Evolutionary conservation across 2,329 filamentous ascomycete genomes (phyloP), one percentile per base, ranked within the genome.

Genomic region (Penicillium sp.): DNA sequence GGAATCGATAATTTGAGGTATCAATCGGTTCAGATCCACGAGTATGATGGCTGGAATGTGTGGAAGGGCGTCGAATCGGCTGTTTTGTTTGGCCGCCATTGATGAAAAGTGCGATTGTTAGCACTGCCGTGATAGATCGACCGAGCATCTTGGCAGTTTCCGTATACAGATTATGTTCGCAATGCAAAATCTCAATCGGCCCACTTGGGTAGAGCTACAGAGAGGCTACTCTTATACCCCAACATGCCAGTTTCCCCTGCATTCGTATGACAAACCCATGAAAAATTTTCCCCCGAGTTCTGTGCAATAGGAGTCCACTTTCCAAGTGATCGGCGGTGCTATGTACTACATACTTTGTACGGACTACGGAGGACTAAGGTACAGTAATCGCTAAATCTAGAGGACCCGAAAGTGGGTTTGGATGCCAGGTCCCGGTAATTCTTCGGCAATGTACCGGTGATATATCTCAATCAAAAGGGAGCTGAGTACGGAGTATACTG

Each of bases 1-100:
- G 31, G 47, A 71, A 73, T 9, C 68, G 68, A 49, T 66, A 71
- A 6, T 66, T 48, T 12, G 51, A 53, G 4, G 23, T 33, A 48
- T 53, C 42, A 12, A 53, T 29, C 23, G 33, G 31, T 27, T 48
- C 35, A 39, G 42, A 48, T 21, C 12, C 12, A 35, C 3, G 35
- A 15, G 39, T 8, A 25, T 43, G 21, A 5, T 25, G 41, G 21
- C 6, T 43, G 7, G 9, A 17, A 43, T n/a, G 41, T 17, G 21
- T 43, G 15, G 15, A 25, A 43, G 21, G 7, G 17, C 15, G 27
- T 21, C 29, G 44, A 29, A n/a, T 15, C 17, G 23, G 17, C 7
- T n/a, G n/a, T 38, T n/a, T 29, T 47, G 51, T 41, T 17, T 53
- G 1, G 31, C 31, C 15, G 7, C 39, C 51, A 47, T 35, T 27